Evolutionary conservation across 345 rosid genomes (phyloP).

Genomic region (Eucalyptus viminalis): DNA sequence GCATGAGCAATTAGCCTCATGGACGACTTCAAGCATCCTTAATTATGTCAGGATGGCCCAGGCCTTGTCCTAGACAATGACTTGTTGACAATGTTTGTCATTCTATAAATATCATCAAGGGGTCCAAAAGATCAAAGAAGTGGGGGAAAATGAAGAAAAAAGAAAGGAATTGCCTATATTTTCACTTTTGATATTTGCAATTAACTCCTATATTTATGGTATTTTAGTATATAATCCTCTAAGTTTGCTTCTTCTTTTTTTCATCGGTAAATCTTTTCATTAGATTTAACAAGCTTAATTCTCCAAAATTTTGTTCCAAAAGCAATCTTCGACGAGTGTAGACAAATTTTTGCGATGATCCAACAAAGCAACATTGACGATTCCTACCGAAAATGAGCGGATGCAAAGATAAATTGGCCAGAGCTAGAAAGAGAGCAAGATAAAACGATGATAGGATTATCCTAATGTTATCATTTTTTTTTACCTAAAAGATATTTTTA

Average conservation of each 20-base stretch:
- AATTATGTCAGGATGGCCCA: neutral
- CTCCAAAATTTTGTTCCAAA: too few relatives aligned
- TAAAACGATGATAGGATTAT: rapidly evolving
- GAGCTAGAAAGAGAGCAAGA: neutral
- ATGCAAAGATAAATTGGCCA: neutral
- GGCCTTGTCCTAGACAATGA: neutral
- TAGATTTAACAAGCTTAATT: too few relatives aligned
- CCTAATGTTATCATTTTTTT: too few relatives aligned
- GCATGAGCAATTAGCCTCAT: neutral
- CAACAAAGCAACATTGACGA: rapidly evolving
- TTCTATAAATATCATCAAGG: neutral
- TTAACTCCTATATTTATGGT: neutral
- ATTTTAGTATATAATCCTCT: neutral
- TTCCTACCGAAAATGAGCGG: rapidly evolving
- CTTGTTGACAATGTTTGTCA: neutral
- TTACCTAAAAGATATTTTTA: too few relatives aligned
- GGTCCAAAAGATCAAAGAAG: neutral
- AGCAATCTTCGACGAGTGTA: rapidly evolving
- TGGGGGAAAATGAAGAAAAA: neutral
- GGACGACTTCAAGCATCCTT: neutral
- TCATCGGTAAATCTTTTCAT: neutral
- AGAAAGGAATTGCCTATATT: neutral
- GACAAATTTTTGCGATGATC: rapidly evolving
- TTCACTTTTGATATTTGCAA: neutral
- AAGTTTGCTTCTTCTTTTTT: neutral